Base-by-base conservation (phyloP, 257 asterid species). In the Linaria vulgaris region DNA sequence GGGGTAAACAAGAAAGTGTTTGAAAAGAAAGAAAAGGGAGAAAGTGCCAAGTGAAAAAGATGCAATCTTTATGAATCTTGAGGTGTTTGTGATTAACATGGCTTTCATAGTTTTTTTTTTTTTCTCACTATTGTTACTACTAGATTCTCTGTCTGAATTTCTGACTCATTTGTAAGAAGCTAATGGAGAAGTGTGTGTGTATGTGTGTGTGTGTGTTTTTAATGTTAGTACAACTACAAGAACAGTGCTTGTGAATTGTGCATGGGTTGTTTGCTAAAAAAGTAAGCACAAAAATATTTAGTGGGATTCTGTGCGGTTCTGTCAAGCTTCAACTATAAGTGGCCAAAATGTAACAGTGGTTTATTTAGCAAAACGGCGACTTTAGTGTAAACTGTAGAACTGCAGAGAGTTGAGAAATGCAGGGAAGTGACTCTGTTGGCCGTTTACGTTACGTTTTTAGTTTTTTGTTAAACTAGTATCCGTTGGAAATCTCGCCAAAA, bases 361-460 rank as follows among this genome's bases (percentile, higher is more conserved):
- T 27, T 4, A 0, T 13, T 0, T 9, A 14, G 11, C 3, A 0
- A 3, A 6, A 13, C 22, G 55, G 20, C 64, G 70, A 51, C 58
- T 67, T 56, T 27, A 63, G 67, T 49, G 9, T 25, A 16, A 11
- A n/a, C 22, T 23, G 1, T 20, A 15, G 55, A 34, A 70, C 58
- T 59, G 72, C 9, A 59, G 57, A 20, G 56, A 58, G 0, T 59
- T 62, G 57, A 37, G 47, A 14, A 69, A 67, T 13, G 67, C 61
- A 64, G 71, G 51, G 60, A 19, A 5, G 5, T 6, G 41, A 13
- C 53, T 38, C 3, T 44, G 30, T 17, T 38, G 71, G 27, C 48
- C 84, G 81, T 75, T 63, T 63, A 79, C 79, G 81, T 24, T 60
- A 79, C 81, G 75, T 13, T 47, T 31, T 24, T 60, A 79, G 79